phyloP scores from a whole-genome alignment of 2,329 filamentous ascomycete genomes.

The Rugonectria rugulosa region DNA sequence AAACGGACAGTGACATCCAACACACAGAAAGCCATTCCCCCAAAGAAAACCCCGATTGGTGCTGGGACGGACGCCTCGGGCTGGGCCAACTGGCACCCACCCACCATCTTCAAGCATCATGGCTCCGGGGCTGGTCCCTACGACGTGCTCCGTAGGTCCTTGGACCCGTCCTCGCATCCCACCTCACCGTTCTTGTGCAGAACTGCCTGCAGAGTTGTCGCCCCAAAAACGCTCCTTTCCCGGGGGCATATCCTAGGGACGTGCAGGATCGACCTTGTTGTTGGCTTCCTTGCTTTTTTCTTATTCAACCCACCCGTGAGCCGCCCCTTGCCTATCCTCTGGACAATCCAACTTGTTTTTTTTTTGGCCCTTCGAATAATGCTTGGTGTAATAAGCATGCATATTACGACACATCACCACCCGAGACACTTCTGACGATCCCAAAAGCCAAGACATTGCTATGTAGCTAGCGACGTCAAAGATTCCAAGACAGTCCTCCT shows the following conservation, averaged over 20 bases:
- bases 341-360: not conserved
- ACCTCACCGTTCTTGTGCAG: slow-evolving; percentile 38
- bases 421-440: too few relatives aligned
- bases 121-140: not conserved
- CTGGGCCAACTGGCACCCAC: slow-evolving; percentile 18
- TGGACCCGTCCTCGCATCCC: slow-evolving; percentile 12
- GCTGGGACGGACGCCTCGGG: slow-evolving; percentile 16
- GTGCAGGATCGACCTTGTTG: slow-evolving; percentile 23
- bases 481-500: not conserved
- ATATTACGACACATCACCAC: too few relatives aligned
- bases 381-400: too few relatives aligned
- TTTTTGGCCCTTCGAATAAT: not conserved
- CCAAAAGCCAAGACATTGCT: not conserved
- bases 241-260: not conserved
- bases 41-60: slow-evolving; percentile 34
- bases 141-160: too few relatives aligned
- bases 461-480: too few relatives aligned
- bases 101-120: slow-evolving; percentile 12
- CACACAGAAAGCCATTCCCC: slow-evolving; percentile 8
- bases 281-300: slow-evolving; percentile 5
- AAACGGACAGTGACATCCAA: slow-evolving; percentile 19
- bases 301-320: not conserved
- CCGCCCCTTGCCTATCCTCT: slow-evolving; percentile 1
- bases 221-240: slow-evolving; percentile 25
- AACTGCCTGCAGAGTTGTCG: slow-evolving; percentile 25